Evolutionary conservation across 1,139 yeast genomes (phyloP), one percentile per base, ranked within the genome.

Genomic region (Sugiyamaella neomexicana): DNA sequence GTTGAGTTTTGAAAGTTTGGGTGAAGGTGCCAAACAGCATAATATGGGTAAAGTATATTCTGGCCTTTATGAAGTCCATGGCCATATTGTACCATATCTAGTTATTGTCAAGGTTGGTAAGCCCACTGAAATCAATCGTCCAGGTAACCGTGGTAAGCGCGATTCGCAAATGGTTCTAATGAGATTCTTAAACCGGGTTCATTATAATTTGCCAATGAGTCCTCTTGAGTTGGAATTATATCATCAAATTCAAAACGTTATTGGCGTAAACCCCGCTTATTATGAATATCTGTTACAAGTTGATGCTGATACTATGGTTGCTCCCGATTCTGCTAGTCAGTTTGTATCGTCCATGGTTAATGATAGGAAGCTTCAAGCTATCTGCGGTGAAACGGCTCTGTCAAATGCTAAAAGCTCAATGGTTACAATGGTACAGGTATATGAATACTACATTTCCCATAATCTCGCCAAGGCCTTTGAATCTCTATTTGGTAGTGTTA

Each of bases 141-240:
- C 77, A 2, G 77, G 77, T 39, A 74, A 74, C 56, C 65, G 77
- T 47, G 77, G 77, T 49, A 74, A 74, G 65, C 75, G 77, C 52
- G 77, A 74, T 56, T 74, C 77, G 2, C 77, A 74, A 60, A 62
- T 73, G 66, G 40, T 74, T 41, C 60, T 74, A 48, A 73, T 74
- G 75, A 62, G 74, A 39, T 74, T 74, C 63, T 58, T 74, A 55
- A 74, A 74, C 61, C 66, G 75, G 23, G 77, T 74, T 12, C 78
- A 74, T 54, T 71, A 72, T 56, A 66, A 71, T 49, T 54, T 69
- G 41, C 75, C 78, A 2, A 74, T 74, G 78, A 67, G 62, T 52
- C 78, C 77, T 0, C 54, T 74, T 49, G 77, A 74, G 57, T 65
- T 74, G 48, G 77, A 74, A 58, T 64, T 74, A 23, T 73, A 72